Conservation (phyloP, 495 filamentous ascomycete genomes). For the Penicillium maclennaniae region DNA sequence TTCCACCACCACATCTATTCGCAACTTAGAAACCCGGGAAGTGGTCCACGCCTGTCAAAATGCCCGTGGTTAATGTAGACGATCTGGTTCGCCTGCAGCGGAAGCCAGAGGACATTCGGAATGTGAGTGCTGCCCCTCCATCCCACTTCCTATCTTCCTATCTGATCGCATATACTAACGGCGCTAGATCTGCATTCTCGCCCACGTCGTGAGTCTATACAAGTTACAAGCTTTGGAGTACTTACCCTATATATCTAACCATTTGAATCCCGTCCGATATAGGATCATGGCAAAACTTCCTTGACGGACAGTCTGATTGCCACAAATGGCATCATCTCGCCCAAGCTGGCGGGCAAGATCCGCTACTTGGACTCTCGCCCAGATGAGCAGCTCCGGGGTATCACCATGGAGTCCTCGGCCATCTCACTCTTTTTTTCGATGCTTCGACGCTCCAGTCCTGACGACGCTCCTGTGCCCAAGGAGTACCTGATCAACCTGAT, state of each 20-base stretch:
- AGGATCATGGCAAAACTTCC: conserved; percentile 97
- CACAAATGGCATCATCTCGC: conserved; percentile 99
- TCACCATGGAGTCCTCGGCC: conserved; percentile 99
- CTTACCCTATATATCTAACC: background rate
- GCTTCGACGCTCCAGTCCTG: conserved; percentile 63
- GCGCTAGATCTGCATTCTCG: conserved; percentile 88
- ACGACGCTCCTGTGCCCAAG: conserved; percentile 64
- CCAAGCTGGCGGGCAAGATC: conserved; percentile 95
- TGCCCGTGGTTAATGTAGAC: conserved; percentile 86
- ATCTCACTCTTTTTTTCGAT: conserved; percentile 97
- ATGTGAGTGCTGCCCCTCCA: conserved; percentile 57
- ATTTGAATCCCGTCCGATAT: conserved; percentile 6
- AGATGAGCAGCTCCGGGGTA: conserved; percentile 94
- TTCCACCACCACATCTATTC: conserved; percentile 16
- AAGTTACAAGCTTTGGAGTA: background rate
- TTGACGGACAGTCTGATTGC: conserved; percentile 94
- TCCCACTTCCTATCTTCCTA: conserved; percentile 30
- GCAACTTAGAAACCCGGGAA: conserved; percentile 10
- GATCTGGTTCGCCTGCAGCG: conserved; percentile 82
- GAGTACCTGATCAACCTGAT: conserved; percentile 98
- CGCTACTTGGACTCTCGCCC: conserved; percentile 95
- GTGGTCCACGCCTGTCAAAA: conserved; percentile 41
- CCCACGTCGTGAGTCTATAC: conserved; percentile 74
- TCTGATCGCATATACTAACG: conserved; percentile 24
- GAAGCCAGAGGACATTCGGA: conserved; percentile 80